A percentile compares a stretch with the other conserved stretches of the same genome.
Conservation (phyloP, 1,284 basidiomycete species). For the Apiotrichum mycotoxinovorans region DNA sequence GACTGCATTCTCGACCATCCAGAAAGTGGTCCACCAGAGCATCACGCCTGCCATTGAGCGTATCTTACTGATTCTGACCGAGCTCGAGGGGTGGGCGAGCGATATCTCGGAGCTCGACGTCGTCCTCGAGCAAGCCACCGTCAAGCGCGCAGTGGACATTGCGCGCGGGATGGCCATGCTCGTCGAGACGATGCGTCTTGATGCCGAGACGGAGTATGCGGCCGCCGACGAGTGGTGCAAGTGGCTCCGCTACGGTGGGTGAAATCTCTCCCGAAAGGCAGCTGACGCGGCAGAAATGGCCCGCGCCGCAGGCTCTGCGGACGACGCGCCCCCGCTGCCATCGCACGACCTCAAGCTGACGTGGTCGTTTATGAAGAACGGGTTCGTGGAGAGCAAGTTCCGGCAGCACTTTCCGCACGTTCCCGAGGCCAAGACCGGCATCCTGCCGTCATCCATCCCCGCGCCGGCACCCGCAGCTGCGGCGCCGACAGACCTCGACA, state of each 20-base stretch:
- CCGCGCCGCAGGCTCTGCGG: background rate
- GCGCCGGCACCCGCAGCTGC: background rate
- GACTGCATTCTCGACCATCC: constrained; percentile 29
- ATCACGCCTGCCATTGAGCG: constrained; percentile 40
- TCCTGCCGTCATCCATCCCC: background rate
- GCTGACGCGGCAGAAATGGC: constrained; percentile 12
- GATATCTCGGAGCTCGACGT: constrained; percentile 3
- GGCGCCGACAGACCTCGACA: background rate
- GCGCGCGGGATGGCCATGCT: constrained; percentile 14
- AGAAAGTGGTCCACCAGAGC: constrained; percentile 36
- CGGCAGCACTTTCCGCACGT: constrained; percentile 30
- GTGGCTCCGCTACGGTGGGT: constrained; percentile 46
- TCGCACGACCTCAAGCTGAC: constrained; percentile 40
- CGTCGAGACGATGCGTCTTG: constrained; percentile 33
- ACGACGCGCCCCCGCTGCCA: constrained; percentile 19
- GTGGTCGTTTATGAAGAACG: constrained; percentile 43
- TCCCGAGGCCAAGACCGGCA: constrained; percentile 8
- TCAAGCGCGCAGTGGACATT: background rate
- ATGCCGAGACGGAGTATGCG: constrained; percentile 31
- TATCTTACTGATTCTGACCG: constrained; percentile 39
- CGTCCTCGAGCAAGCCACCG: background rate
- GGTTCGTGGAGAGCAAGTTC: constrained; percentile 33
- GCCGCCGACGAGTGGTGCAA: constrained; percentile 40
- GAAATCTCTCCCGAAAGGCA: accelerated
- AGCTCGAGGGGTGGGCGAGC: constrained; percentile 33